Percentiles rank a stretch among this genome's conserved stretches.
Conservation (phyloP, 2,329 filamentous ascomycete species). For the Geosmithia putterillii region DNA sequence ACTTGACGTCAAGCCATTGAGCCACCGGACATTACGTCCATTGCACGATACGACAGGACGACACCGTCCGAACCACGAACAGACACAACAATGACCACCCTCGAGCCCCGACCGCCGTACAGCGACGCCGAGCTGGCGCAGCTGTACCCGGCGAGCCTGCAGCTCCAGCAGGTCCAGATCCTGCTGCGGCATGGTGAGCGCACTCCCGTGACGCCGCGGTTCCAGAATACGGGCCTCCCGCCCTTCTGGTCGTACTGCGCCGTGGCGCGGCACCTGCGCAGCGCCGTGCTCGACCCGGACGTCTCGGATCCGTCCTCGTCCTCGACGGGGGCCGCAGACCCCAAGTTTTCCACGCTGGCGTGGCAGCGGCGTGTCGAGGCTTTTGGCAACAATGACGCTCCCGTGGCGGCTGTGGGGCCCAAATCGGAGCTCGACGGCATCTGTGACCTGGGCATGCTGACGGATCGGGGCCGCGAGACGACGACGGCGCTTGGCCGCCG, state of each 20-base stretch:
- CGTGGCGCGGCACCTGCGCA: slow-evolving; percentile 56
- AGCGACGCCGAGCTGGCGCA: slow-evolving; percentile 63
- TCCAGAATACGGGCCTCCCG: slow-evolving; percentile 61
- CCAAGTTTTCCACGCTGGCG: slow-evolving; percentile 32
- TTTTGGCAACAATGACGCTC: slow-evolving; percentile 59
- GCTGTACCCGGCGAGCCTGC: slow-evolving; percentile 70
- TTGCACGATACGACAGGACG: too few species aligned
- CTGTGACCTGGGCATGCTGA: slow-evolving; percentile 69
- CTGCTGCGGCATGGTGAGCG: slow-evolving; percentile 71
- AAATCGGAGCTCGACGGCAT: slow-evolving; percentile 62
- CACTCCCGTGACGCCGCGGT: slow-evolving; percentile 77
- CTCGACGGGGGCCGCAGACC: slow-evolving; percentile 6
- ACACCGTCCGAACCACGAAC: not conserved
- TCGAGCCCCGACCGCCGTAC: slow-evolving; percentile 65
- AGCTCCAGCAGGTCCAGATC: slow-evolving; percentile 84
- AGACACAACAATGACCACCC: slow-evolving; percentile 55
- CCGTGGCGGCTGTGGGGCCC: slow-evolving; percentile 56
- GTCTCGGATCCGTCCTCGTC: slow-evolving; percentile 13
- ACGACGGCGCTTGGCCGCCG: slow-evolving; percentile 58
- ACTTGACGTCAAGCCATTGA: not conserved
- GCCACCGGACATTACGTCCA: too few species aligned
- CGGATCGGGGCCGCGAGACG: slow-evolving; percentile 60
- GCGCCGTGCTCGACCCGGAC: slow-evolving; percentile 31
- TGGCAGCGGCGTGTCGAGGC: slow-evolving; percentile 71
- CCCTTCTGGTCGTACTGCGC: slow-evolving; percentile 85